Percentiles rank a stretch among this genome's conserved stretches.
Conservation (phyloP, 108 stramenopile genomes). For the Chaetoceros tenuissimus region DNA sequence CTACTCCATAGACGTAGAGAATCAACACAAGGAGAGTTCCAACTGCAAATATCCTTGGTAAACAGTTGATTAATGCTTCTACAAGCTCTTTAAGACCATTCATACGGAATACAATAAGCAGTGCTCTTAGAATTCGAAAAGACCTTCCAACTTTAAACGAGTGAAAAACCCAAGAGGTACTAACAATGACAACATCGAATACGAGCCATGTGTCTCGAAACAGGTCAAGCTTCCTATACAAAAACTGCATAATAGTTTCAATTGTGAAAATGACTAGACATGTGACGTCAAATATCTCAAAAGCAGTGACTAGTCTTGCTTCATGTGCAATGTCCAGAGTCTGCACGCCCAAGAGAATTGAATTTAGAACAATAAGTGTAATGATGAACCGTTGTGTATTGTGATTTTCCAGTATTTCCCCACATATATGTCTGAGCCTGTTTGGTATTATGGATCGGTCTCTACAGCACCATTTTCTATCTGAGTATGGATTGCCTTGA, state of each 20-base stretch:
- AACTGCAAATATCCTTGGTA: conserved; percentile 24
- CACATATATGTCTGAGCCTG: no score
- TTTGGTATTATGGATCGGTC: no score
- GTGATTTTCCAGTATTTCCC: conserved; percentile 40
- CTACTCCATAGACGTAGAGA: conserved; percentile 32
- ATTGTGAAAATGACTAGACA: conserved; percentile 23
- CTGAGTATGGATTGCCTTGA: no score
- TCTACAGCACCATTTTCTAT: no score
- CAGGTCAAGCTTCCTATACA: conserved; percentile 30
- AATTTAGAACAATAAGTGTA: conserved; percentile 19
- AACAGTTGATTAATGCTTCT: conserved; percentile 15
- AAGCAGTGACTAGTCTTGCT: conserved; percentile 7
- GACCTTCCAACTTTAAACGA: conserved; percentile 14
- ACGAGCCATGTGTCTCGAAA: conserved; percentile 44
- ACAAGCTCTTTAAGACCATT: conserved; percentile 19
- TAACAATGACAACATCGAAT: conserved; percentile 35
- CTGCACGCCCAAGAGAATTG: conserved; percentile 22
- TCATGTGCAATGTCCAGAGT: conserved; percentile 26
- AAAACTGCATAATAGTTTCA: conserved; percentile 27
- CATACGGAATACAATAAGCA: conserved; percentile 26
- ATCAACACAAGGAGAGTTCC: conserved; percentile 18
- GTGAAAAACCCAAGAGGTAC: conserved; percentile 16
- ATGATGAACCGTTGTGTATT: conserved; percentile 35
- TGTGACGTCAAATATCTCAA: conserved; percentile 14
- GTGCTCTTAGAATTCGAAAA: conserved; percentile 34